phyloP scores from a whole-genome alignment of 352 stramenopile species.

The Globisporangium cederbergense region DNA sequence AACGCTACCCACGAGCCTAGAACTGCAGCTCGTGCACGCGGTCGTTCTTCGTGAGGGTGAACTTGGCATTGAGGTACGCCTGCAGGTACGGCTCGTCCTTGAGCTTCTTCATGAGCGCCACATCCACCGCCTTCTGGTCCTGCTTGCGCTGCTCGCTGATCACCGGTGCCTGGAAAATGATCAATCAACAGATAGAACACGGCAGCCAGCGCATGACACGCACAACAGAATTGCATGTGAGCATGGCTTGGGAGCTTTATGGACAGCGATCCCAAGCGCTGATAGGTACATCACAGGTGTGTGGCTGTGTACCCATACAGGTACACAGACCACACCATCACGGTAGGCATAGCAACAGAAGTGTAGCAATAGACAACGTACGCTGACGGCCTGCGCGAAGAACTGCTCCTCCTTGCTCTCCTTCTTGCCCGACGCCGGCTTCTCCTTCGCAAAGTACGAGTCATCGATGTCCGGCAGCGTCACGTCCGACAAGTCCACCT shows the following conservation, averaged over 20 bases:
- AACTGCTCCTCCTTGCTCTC: slow-evolving; percentile 97
- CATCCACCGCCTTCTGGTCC: slow-evolving; percentile 98
- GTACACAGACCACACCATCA: not conserved
- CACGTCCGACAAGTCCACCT: slow-evolving; percentile 93
- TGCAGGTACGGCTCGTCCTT: slow-evolving; percentile 93
- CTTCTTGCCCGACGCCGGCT: slow-evolving; percentile 61
- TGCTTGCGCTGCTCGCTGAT: slow-evolving; percentile 97
- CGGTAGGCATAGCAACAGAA: not conserved
- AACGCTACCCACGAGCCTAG: slow-evolving; percentile 51
- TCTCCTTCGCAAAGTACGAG: slow-evolving; percentile 96
- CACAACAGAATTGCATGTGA: slow-evolving; percentile 12
- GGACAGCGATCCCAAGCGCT: slow-evolving; percentile 90
- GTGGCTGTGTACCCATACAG: not conserved
- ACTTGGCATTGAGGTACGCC: slow-evolving; percentile 98
- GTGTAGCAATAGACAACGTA: slow-evolving; percentile 35
- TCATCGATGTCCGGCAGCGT: slow-evolving; percentile 94
- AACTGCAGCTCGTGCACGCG: slow-evolving; percentile 99
- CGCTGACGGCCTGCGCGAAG: slow-evolving; percentile 90
- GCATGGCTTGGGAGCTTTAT: slow-evolving; percentile 74
- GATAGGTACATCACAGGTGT: slow-evolving; percentile 21
- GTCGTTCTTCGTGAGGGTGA: slow-evolving; percentile 97
- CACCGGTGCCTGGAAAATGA: slow-evolving; percentile 72
- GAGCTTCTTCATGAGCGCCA: slow-evolving; percentile 82
- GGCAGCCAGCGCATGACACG: not conserved
- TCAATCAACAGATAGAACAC: slow-evolving; percentile 6